Percentiles rank a stretch among this genome's conserved stretches.
These are phyloP conservation scores for Stagonosporopsis vannaccii DNA, from an alignment of 2,329 filamentous ascomycete genomes.

Conservation along the genomic window DNA sequence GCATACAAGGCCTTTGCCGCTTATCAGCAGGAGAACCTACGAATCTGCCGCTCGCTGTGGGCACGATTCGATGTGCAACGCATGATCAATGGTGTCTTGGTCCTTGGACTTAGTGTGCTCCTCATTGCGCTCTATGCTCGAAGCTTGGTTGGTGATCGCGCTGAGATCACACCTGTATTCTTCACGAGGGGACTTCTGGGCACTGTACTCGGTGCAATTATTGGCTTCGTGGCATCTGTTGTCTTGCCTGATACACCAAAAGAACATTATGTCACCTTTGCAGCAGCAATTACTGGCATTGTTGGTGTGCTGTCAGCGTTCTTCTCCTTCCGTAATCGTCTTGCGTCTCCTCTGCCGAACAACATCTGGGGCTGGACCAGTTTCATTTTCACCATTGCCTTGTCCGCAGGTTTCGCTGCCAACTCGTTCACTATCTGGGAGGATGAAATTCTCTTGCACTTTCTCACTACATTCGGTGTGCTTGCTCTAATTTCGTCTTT, in stretches of 20 bases:
- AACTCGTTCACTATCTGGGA: slow-evolving; percentile 99
- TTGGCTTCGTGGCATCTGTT: slow-evolving; percentile 55
- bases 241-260: slow-evolving; percentile 49
- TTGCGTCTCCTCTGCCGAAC: slow-evolving; percentile 68
- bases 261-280: slow-evolving; percentile 52
- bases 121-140: slow-evolving; percentile 77
- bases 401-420: slow-evolving; percentile 92
- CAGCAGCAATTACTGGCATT: slow-evolving; percentile 50
- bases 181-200: slow-evolving; percentile 61
- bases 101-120: slow-evolving; percentile 73
- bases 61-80: slow-evolving; percentile 87
- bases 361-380: slow-evolving; percentile 90
- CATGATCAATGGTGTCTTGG: slow-evolving; percentile 80
- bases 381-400: slow-evolving; percentile 79
- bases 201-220: slow-evolving; percentile 52
- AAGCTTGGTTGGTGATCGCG: slow-evolving; percentile 60
- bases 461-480: slow-evolving; percentile 85
- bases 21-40: slow-evolving; percentile 81
- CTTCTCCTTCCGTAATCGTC: slow-evolving; percentile 49
- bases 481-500: slow-evolving; percentile 78
- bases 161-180: slow-evolving; percentile 61
- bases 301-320: slow-evolving; percentile 52
- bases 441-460: slow-evolving; percentile 91
- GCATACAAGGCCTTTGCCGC: slow-evolving; percentile 67
- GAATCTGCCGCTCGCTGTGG: slow-evolving; percentile 84